These are phyloP conservation scores for Deuterostichococcus epilithicus DNA, from an alignment of 139 green algal genomes.

Conservation along the genomic window DNA sequence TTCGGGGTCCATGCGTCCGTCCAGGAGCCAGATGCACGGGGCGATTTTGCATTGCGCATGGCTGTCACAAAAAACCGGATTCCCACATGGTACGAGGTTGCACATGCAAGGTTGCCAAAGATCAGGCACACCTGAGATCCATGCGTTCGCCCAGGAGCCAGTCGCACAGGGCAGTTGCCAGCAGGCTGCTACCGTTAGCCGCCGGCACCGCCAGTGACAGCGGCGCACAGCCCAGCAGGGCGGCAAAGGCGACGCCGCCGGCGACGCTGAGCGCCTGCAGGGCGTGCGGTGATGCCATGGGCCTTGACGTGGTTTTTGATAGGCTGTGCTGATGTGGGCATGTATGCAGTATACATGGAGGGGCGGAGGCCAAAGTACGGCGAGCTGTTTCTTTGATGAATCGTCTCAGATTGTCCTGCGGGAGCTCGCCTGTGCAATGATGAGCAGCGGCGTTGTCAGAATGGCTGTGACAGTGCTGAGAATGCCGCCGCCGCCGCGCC, in stretches of 20 bases:
- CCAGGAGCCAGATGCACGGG: too few relatives aligned
- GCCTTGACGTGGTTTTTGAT: not conserved
- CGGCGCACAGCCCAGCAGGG: slow-evolving; percentile 28
- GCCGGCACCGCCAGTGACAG: slow-evolving; percentile 53
- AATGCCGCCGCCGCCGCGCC: not conserved
- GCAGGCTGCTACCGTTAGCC: slow-evolving; percentile 64
- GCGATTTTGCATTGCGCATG: too few relatives aligned
- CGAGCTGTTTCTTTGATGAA: not conserved
- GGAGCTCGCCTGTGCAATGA: not conserved
- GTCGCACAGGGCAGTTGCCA: slow-evolving; percentile 58
- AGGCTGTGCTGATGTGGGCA: not conserved
- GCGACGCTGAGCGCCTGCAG: slow-evolving; percentile 45
- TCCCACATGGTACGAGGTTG: too few relatives aligned
- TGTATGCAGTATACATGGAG: slow-evolving; percentile 22
- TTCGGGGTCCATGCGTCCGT: too few relatives aligned
- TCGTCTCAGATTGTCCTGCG: not conserved
- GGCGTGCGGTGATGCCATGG: too few relatives aligned
- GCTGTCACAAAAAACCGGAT: too few relatives aligned
- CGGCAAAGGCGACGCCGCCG: slow-evolving; percentile 49
- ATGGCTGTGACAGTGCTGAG: not conserved
- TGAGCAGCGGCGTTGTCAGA: not conserved
- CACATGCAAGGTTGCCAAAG: too few relatives aligned
- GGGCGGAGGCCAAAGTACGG: slow-evolving; percentile 13
- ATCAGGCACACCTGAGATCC: slow-evolving; percentile 17
- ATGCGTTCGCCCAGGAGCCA: slow-evolving; percentile 54